These are phyloP conservation scores for Cornus suecica DNA, from an alignment of 148 eudicot genomes.

Conservation along the genomic window DNA sequence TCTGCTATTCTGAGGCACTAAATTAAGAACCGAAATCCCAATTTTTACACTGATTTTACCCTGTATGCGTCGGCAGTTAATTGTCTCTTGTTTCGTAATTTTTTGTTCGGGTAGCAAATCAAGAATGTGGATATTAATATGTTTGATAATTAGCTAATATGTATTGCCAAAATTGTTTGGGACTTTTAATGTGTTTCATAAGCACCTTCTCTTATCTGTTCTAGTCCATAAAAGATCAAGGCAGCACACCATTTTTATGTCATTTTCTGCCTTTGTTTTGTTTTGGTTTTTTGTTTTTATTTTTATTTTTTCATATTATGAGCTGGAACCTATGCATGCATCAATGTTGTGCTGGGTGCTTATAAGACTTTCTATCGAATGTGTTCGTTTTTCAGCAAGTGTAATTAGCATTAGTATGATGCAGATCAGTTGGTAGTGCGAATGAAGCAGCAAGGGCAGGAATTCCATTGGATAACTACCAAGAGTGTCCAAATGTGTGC, in stretches of 20 bases:
- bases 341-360: not conserved
- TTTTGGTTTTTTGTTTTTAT: too few species aligned
- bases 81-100: not conserved
- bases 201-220: not conserved
- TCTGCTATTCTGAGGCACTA: not conserved
- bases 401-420: conserved; percentile 17
- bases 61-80: not conserved
- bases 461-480: conserved; percentile 35
- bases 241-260: not conserved
- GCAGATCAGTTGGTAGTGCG: conserved; percentile 39
- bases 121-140: too few species aligned
- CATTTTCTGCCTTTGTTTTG: too few species aligned
- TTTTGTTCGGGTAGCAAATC: not conserved
- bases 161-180: not conserved
- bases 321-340: not conserved
- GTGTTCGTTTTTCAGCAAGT: not conserved
- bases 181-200: not conserved
- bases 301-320: too few species aligned
- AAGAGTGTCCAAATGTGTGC: conserved; percentile 33
- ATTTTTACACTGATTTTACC: too few species aligned
- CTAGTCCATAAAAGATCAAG: not conserved
- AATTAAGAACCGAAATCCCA: not conserved
- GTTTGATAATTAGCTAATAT: not conserved
- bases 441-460: conserved; percentile 46
- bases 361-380: not conserved